A percentile compares a stretch with the other conserved stretches of the same genome.
These are phyloP conservation scores for Saturnispora kantuleensis DNA, from an alignment of 805 yeast species.

Conservation along the genomic window DNA sequence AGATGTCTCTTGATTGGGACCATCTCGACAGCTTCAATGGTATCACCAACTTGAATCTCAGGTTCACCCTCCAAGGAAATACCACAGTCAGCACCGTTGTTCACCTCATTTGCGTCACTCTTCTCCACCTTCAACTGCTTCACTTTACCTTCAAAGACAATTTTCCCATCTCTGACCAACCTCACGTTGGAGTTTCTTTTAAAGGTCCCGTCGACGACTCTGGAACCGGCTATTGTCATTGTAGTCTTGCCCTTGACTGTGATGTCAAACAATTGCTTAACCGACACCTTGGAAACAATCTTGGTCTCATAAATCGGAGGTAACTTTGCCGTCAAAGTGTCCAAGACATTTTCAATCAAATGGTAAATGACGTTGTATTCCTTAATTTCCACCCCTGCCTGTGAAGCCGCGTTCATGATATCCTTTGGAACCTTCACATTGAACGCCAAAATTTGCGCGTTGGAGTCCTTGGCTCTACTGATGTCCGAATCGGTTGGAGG, in stretches of 20 bases:
- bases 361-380: slow-evolving; percentile 79
- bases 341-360: slow-evolving; percentile 74
- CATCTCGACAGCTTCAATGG: slow-evolving; percentile 64
- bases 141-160: slow-evolving; percentile 33
- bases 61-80: slow-evolving; percentile 44
- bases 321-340: slow-evolving; percentile 46
- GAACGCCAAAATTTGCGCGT: slow-evolving; percentile 70
- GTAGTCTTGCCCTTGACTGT: slow-evolving; percentile 45
- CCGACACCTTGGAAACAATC: slow-evolving; percentile 53
- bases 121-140: slow-evolving; percentile 72
- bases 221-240: slow-evolving; percentile 77
- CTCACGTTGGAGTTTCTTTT: slow-evolving; percentile 40
- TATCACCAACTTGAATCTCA: slow-evolving; percentile 48
- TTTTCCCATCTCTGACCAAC: slow-evolving; percentile 39
- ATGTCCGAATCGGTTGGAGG: slow-evolving; percentile 58
- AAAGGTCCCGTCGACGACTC: slow-evolving; percentile 60
- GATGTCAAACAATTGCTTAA: slow-evolving; percentile 66
- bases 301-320: slow-evolving; percentile 60
- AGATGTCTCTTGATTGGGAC: slow-evolving; percentile 45
- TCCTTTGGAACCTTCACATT: slow-evolving; percentile 62
- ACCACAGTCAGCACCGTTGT: slow-evolving; percentile 89
- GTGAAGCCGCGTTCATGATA: slow-evolving; percentile 46
- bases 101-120: slow-evolving; percentile 66
- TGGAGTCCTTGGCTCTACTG: slow-evolving; percentile 57
- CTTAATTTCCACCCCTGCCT: slow-evolving; percentile 44